These are phyloP conservation scores for Dryas octopetala DNA, from an alignment of 306 rosid species.

Conservation along the genomic window DNA sequence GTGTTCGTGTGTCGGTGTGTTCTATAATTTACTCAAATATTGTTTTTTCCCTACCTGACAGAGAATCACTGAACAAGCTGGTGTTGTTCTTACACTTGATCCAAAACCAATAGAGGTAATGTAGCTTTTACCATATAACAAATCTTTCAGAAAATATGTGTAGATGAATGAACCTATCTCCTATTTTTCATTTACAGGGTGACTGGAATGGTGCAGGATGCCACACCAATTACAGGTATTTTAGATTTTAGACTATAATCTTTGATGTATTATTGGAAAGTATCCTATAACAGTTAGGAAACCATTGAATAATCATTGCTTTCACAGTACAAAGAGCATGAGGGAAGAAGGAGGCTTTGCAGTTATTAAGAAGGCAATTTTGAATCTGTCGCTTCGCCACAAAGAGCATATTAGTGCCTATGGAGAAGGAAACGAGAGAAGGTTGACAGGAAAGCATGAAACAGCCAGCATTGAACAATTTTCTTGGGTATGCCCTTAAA, in stretches of 20 bases:
- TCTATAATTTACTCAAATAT: slow-evolving; percentile 6
- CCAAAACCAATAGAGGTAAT: slow-evolving; percentile 96
- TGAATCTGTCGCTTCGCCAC: slow-evolving; percentile 96
- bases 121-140: background rate
- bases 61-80: slow-evolving; percentile 99
- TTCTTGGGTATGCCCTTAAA: slow-evolving; percentile 75
- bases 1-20: background rate
- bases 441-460: slow-evolving; percentile 98
- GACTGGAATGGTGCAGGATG: slow-evolving; percentile 99
- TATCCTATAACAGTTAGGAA: slow-evolving; percentile 2
- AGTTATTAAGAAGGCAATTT: slow-evolving; percentile 87
- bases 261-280: slow-evolving; percentile 8
- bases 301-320: slow-evolving; percentile 22
- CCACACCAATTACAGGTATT: slow-evolving; percentile 96
- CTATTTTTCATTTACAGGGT: slow-evolving; percentile 54
- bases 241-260: slow-evolving; percentile 1
- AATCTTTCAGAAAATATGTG: slow-evolving; percentile 6
- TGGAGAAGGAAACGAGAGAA: slow-evolving; percentile 98
- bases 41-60: slow-evolving; percentile 35
- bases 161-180: slow-evolving; percentile 20
- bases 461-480: slow-evolving; percentile 81
- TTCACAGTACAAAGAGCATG: slow-evolving; percentile 91
- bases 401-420: slow-evolving; percentile 79
- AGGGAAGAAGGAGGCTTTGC: slow-evolving; percentile 96
- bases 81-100: slow-evolving; percentile 91